phyloP scores from a whole-genome alignment of 2,329 filamentous ascomycete genomes.

The Ophiocordyceps australis region DNA sequence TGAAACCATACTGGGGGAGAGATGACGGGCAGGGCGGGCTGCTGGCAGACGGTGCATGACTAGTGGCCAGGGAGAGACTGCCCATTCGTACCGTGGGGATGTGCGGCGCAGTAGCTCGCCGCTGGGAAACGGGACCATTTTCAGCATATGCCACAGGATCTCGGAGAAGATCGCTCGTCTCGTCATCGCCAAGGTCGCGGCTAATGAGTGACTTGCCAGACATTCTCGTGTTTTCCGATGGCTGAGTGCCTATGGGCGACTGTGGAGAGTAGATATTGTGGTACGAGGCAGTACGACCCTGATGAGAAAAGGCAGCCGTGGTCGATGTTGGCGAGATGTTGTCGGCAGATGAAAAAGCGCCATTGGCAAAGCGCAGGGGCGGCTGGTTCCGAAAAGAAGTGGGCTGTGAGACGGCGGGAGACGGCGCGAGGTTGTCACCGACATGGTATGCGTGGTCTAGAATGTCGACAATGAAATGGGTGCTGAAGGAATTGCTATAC shows the following conservation, averaged over 20 bases:
- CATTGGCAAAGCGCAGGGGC: slow-evolving; percentile 39
- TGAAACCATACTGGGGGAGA: slow-evolving; percentile 27
- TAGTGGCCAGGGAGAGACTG: slow-evolving; percentile 56
- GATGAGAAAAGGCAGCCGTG: slow-evolving; percentile 26
- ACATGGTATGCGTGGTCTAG: slow-evolving; percentile 15
- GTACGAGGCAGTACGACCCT: no score
- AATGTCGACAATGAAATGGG: slow-evolving; percentile 39
- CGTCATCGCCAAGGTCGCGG: slow-evolving; percentile 46
- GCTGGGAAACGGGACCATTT: slow-evolving; percentile 24
- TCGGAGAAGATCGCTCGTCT: slow-evolving; percentile 53
- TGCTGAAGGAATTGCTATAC: slow-evolving; percentile 30
- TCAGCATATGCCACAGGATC: slow-evolving; percentile 59
- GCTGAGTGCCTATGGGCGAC: slow-evolving; percentile 53
- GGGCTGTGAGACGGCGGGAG: slow-evolving; percentile 19
- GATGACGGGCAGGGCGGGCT: slow-evolving; percentile 29
- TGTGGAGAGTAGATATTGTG: slow-evolving; percentile 54
- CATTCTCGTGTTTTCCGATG: slow-evolving; percentile 40
- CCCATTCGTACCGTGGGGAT: slow-evolving; percentile 52
- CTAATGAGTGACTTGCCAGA: slow-evolving; percentile 58
- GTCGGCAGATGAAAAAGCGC: slow-evolving; percentile 40
- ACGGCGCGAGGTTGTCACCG: slow-evolving; percentile 7
- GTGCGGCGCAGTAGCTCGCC: slow-evolving; percentile 54
- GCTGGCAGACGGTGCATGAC: no score
- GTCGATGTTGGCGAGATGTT: slow-evolving; percentile 43
- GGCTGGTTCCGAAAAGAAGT: slow-evolving; percentile 27